A percentile compares a stretch with the other conserved stretches of the same genome.
Conservation (phyloP, 2,329 filamentous ascomycete genomes). For the Stachybotrys echinatus region DNA sequence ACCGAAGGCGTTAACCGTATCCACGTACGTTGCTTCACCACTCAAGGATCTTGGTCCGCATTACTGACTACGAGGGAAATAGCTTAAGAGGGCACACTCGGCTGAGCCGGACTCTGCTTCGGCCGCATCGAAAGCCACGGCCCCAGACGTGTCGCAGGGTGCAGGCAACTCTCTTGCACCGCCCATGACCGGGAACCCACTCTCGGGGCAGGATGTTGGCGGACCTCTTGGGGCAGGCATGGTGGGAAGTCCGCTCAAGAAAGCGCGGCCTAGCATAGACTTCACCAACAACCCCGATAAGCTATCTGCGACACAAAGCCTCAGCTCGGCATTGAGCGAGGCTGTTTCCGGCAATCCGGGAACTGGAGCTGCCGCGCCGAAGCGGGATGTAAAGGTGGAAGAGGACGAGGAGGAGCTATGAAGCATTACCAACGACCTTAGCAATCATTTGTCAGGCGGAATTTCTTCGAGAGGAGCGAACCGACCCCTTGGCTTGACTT, state of each 20-base stretch:
- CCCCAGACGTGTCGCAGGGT: constrained; percentile 9
- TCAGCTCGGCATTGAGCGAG: constrained; percentile 28
- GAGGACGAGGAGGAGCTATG: constrained; percentile 38
- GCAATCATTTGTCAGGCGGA: not conserved
- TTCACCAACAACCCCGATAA: constrained; percentile 17
- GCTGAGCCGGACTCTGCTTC: constrained; percentile 53
- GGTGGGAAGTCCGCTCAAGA: constrained; percentile 71
- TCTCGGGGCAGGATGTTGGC: constrained; percentile 25
- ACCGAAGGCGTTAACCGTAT: constrained; percentile 79
- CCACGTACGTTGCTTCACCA: constrained; percentile 50
- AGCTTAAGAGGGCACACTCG: constrained; percentile 80
- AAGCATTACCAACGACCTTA: not conserved
- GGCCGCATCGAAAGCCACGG: constrained; percentile 9
- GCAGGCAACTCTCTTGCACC: constrained; percentile 4
- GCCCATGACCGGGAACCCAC: constrained; percentile 24
- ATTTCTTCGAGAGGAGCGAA: too few species aligned
- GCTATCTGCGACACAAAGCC: constrained; percentile 21
- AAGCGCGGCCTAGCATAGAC: constrained; percentile 57
- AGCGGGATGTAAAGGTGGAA: constrained; percentile 16
- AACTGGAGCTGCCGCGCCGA: constrained; percentile 13
- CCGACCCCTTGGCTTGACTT: too few species aligned
- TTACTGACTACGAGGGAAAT: constrained; percentile 10
- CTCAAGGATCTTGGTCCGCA: not conserved
- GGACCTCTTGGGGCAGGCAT: constrained; percentile 4
- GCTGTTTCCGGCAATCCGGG: constrained; percentile 16